Evolutionary conservation across 257 asterid species (phyloP).

Genomic region (Solanum bulbocastanum): DNA sequence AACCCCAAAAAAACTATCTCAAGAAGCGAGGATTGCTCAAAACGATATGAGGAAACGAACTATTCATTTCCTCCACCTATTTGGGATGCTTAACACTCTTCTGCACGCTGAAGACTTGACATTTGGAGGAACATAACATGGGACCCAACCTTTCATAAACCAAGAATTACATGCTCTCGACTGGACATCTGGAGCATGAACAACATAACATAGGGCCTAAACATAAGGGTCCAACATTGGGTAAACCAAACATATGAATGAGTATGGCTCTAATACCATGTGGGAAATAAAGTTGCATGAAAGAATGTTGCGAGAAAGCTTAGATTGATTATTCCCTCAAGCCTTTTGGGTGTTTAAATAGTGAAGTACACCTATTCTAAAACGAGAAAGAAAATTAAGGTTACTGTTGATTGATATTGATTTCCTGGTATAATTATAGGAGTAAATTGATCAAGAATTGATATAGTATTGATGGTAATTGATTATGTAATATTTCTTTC

Average conservation of each 20-base stretch:
- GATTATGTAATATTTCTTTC: not conserved
- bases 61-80: not conserved
- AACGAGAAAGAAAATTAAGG: not conserved
- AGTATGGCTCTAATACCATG: not conserved
- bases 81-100: not conserved
- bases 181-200: not conserved
- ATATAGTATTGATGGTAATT: too few relatives aligned
- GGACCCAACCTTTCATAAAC: not conserved
- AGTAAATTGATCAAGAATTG: not conserved
- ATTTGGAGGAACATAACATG: not conserved
- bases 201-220: not conserved
- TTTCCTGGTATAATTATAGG: not conserved
- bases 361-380: not conserved
- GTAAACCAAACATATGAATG: not conserved
- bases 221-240: not conserved
- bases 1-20: not conserved
- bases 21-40: not conserved
- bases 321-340: not conserved
- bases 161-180: not conserved
- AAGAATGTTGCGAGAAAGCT: not conserved
- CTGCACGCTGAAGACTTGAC: not conserved
- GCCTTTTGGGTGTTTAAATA: not conserved
- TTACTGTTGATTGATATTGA: not conserved
- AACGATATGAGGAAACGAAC: not conserved
- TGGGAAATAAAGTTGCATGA: not conserved